Evolutionary conservation across 2,329 filamentous ascomycete species (phyloP).

Genomic region (Bipolaris cookei): DNA sequence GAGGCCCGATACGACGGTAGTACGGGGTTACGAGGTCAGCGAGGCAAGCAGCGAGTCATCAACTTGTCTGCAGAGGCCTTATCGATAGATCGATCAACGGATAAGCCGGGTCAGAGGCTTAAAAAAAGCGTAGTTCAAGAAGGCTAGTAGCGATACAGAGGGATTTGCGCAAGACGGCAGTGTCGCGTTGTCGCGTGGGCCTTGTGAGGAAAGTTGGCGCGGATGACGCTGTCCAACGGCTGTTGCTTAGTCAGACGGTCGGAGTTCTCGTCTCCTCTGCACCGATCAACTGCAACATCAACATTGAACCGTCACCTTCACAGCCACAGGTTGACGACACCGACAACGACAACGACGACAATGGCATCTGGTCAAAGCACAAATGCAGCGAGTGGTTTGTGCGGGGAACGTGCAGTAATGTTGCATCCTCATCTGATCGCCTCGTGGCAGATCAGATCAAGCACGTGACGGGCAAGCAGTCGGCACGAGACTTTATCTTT

Average conservation of each 20-base stretch:
- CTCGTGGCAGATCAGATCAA: not conserved
- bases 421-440: not conserved
- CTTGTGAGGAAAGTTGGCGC: slow-evolving; percentile 20
- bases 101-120: not conserved
- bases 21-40: slow-evolving; percentile 7
- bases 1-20: slow-evolving; percentile 10
- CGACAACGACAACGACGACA: not conserved
- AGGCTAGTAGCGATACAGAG: slow-evolving; percentile 9
- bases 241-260: slow-evolving; percentile 17
- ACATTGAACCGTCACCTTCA: not conserved
- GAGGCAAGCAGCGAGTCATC: slow-evolving; percentile 2
- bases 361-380: not conserved
- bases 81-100: not conserved
- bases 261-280: not conserved
- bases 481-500: slow-evolving; percentile 2
- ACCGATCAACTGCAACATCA: slow-evolving; percentile 1
- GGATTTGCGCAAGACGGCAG: slow-evolving; percentile 19
- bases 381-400: not conserved
- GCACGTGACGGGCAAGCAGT: not conserved
- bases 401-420: not conserved
- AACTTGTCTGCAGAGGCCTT: slow-evolving; percentile 6
- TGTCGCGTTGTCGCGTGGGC: slow-evolving; percentile 26
- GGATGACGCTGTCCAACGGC: slow-evolving; percentile 22
- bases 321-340: not conserved
- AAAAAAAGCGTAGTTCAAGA: not conserved